phyloP scores from a whole-genome alignment of 2,329 filamentous ascomycete genomes.

The Ophiocordyceps camponoti-leonardi region DNA sequence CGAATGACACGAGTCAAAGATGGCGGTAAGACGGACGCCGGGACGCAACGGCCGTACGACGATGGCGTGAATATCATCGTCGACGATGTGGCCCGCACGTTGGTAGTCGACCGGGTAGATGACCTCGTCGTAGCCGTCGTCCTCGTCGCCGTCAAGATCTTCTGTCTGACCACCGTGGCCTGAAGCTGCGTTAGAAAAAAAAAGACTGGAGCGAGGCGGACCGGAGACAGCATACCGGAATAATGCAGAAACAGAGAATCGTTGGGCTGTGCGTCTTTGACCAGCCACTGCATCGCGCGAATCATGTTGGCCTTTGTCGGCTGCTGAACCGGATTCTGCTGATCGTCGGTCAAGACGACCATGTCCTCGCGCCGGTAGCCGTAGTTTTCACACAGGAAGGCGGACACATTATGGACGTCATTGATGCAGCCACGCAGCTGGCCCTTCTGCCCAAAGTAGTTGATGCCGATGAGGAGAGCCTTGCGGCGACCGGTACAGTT shows the following conservation, averaged over 20 bases:
- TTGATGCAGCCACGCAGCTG: slow-evolving; percentile 68
- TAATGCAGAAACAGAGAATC: slow-evolving; percentile 67
- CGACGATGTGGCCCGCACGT: slow-evolving; percentile 53
- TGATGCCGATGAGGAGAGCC: slow-evolving; percentile 63
- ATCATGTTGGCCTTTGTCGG: slow-evolving; percentile 64
- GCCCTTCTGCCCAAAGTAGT: slow-evolving; percentile 58
- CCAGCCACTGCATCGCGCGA: slow-evolving; percentile 60
- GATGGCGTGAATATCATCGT: slow-evolving; percentile 62
- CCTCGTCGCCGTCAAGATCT: slow-evolving; percentile 58
- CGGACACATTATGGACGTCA: slow-evolving; percentile 60
- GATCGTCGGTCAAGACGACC: slow-evolving; percentile 63
- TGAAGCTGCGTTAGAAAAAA: slow-evolving; percentile 10
- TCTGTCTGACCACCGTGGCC: slow-evolving; percentile 63
- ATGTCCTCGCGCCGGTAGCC: slow-evolving; percentile 64
- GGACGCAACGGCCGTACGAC: slow-evolving; percentile 62
- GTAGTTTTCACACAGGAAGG: slow-evolving; percentile 50
- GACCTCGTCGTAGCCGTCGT: slow-evolving; percentile 62
- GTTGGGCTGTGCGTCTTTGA: slow-evolving; percentile 53
- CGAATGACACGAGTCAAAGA: slow-evolving; percentile 70
- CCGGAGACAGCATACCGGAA: slow-evolving; percentile 27
- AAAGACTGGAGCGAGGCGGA: background rate
- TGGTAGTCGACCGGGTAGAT: slow-evolving; percentile 65
- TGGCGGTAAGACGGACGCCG: slow-evolving; percentile 71
- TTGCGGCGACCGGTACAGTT: slow-evolving; percentile 58
- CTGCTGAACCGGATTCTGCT: slow-evolving; percentile 49